Base-by-base conservation (phyloP, 345 rosid genomes). In the Isatis tinctoria region DNA sequence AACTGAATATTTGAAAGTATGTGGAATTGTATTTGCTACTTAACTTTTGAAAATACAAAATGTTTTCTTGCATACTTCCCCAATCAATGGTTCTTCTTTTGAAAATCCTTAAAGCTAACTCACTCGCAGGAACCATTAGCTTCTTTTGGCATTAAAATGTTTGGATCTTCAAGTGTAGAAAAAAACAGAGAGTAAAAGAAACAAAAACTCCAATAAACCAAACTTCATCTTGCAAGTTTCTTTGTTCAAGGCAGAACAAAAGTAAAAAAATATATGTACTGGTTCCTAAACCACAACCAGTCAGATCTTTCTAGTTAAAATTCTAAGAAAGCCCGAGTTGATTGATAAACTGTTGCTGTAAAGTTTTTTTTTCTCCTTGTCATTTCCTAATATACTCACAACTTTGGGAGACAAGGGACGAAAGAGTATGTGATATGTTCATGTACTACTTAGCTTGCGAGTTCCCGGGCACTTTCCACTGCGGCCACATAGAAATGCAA, bases 401-500 rank as follows among this genome's bases (percentile, higher is more conserved):
- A 24, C 30, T 49, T 51, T 7, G 56, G 56, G n/a, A n/a, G 56
- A 51, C 56, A 51, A 51, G 56, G 56, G 56, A 22, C 17, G 17
- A 51, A 51, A 22, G 56, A 51, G 56, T 22, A 51, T 22, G 56
- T 24, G 56, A 51, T 51, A 51, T 51, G 56, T 51, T 22, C 56
- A 30, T 51, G 3, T 24, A 10, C 56, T 22, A 69, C 60, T 53
- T 70, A 70, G 48, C 72, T 63, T 7, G 49, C 63, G 27, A 77
- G 72, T 30, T 32, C 36, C 37, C 33, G 14, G 1, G 73, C 80
- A 59, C 30, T 65, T 33, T 71, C 49, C 4, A 65, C 62, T 13
- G 72, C 63, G 0, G 13, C 72, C 0, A 77, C 73, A 32, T 18
- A 65, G 68, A n/a, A n/a, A 48, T 71, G 27, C 63, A 77, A 16